These are phyloP conservation scores for Cadophora malorum DNA, from an alignment of 2,329 filamentous ascomycete species.

Conservation along the genomic window DNA sequence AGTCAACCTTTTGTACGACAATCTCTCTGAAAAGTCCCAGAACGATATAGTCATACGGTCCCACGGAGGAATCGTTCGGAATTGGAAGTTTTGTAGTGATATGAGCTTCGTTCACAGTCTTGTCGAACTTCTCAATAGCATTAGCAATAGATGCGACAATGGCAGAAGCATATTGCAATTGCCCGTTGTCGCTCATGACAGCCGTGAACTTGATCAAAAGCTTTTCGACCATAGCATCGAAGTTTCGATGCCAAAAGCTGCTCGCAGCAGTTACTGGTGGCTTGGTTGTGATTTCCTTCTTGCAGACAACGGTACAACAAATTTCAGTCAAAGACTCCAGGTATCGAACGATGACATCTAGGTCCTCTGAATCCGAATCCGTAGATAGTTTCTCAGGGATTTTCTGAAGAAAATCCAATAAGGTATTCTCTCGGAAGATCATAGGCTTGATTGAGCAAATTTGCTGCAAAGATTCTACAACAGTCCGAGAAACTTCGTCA, in stretches of 20 bases:
- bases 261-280: constrained; percentile 16
- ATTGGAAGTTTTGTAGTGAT: background rate
- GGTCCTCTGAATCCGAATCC: constrained; percentile 17
- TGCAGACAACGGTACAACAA: constrained; percentile 34
- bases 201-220: constrained; percentile 27
- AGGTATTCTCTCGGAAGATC: constrained; percentile 36
- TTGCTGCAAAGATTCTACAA: constrained; percentile 35
- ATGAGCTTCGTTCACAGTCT: constrained; percentile 28
- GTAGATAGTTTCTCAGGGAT: constrained; percentile 35
- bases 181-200: constrained; percentile 27
- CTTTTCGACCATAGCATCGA: constrained; percentile 32
- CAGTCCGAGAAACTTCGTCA: constrained; percentile 32
- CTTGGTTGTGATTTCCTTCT: constrained; percentile 18
- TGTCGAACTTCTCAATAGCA: constrained; percentile 38
- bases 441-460: constrained; percentile 37
- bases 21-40: constrained; percentile 29
- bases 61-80: constrained; percentile 3
- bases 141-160: constrained; percentile 39
- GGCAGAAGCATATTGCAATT: constrained; percentile 35
- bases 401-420: constrained; percentile 37
- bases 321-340: constrained; percentile 38
- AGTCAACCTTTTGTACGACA: constrained; percentile 22
- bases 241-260: constrained; percentile 36
- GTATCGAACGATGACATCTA: constrained; percentile 27
- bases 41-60: constrained; percentile 36